Evolutionary conservation across 1,284 basidiomycete genomes (phyloP).

Genomic region (Microbotryum scabiosae): DNA sequence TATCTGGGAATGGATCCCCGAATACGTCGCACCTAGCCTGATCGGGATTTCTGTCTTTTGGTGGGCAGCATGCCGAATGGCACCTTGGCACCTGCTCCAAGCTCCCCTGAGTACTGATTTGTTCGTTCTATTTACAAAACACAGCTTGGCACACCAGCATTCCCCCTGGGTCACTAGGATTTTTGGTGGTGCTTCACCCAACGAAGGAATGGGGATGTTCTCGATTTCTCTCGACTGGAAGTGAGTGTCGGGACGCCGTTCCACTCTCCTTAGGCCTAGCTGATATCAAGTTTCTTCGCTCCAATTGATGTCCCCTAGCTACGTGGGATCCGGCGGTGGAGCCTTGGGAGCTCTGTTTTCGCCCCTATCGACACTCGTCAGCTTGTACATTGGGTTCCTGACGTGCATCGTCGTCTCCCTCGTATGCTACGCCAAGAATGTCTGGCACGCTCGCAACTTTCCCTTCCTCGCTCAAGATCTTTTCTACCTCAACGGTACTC

Average conservation of each 20-base stretch:
- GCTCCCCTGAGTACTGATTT: too few relatives aligned
- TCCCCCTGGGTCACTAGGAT: constrained; percentile 53
- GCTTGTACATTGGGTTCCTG: constrained; percentile 7
- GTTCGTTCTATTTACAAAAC: too few relatives aligned
- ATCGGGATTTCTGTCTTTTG: constrained; percentile 47
- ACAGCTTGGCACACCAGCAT: constrained; percentile 48
- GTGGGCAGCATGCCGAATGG: too few relatives aligned
- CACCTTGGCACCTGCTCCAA: too few relatives aligned
- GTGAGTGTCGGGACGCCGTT: too few relatives aligned
- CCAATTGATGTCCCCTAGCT: neutral
- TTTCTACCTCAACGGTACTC: constrained; percentile 51
- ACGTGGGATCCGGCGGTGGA: constrained; percentile 27
- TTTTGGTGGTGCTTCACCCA: constrained; percentile 55
- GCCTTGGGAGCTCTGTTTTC: constrained; percentile 25
- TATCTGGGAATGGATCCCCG: constrained; percentile 35
- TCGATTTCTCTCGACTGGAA: constrained; percentile 48
- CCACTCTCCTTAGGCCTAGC: too few relatives aligned
- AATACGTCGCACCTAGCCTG: constrained; percentile 47
- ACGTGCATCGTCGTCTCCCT: constrained; percentile 47
- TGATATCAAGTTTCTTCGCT: too few relatives aligned
- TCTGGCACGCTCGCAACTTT: constrained; percentile 51
- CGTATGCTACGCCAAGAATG: constrained; percentile 51
- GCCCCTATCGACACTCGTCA: constrained; percentile 20
- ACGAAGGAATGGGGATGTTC: constrained; percentile 56
- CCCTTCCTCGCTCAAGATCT: constrained; percentile 56